Evolutionary conservation across 768 basidiomycete genomes (phyloP).

Genomic region (Psilocybe subaeruginosa): DNA sequence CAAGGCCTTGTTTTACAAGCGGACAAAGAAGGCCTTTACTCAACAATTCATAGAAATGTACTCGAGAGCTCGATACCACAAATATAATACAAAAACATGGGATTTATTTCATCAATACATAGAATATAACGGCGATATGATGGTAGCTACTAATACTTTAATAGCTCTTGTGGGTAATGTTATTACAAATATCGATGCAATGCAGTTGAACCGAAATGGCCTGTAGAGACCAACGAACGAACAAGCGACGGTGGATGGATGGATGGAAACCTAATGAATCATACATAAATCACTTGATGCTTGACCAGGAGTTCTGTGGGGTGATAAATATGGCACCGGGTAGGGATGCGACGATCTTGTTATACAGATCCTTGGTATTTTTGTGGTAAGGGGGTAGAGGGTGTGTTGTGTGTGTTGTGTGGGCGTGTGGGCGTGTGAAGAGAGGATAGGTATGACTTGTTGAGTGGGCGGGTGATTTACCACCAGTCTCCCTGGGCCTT

Average conservation of each 20-base stretch:
- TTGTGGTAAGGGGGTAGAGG: too few species aligned
- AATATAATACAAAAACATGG: not conserved
- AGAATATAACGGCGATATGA: not conserved
- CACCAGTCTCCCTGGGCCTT: conserved; percentile 78
- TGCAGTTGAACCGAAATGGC: not conserved
- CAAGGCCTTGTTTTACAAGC: too few species aligned
- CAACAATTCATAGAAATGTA: too few species aligned
- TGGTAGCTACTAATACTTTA: not conserved
- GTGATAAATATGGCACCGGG: not conserved
- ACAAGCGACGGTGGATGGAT: not conserved
- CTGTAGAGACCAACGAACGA: not conserved
- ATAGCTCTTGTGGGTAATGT: not conserved
- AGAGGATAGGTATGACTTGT: not conserved
- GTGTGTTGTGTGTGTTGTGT: not conserved
- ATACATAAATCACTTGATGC: too few species aligned
- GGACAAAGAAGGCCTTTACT: too few species aligned
- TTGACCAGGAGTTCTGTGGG: not conserved
- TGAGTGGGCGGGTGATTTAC: conserved; percentile 38
- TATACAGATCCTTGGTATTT: too few species aligned
- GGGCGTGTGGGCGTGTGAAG: not conserved
- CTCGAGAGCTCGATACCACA: not conserved
- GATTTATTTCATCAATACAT: conserved; percentile 6
- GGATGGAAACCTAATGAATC: too few species aligned
- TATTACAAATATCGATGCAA: not conserved
- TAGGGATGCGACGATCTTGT: not conserved